Evolutionary conservation across 108 stramenopile species (phyloP).

Genomic region (Pseudonitzschia multistriata): DNA sequence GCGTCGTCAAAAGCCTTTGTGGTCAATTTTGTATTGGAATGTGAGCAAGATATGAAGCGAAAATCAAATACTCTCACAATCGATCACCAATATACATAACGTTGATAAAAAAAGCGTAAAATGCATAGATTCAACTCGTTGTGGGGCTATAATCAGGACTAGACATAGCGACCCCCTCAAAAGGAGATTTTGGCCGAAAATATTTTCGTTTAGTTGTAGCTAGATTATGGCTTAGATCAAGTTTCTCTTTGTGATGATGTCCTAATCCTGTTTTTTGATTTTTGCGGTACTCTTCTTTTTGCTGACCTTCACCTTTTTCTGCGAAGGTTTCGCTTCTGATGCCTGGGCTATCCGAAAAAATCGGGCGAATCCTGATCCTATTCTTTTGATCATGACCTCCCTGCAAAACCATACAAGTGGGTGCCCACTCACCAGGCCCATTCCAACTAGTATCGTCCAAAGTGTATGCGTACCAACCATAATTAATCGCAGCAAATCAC

Average conservation of each 20-base stretch:
- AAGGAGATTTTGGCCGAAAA: too few relatives aligned
- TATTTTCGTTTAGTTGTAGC: too few relatives aligned
- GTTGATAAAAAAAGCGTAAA: too few relatives aligned
- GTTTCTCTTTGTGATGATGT: too few relatives aligned
- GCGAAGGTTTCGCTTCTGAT: background rate
- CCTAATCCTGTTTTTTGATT: background rate
- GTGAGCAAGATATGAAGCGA: too few relatives aligned
- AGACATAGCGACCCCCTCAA: too few relatives aligned
- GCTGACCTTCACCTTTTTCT: background rate
- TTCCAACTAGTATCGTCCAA: conserved; percentile 21
- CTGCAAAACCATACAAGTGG: conserved; percentile 30
- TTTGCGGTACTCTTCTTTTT: background rate
- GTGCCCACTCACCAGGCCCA: conserved; percentile 20
- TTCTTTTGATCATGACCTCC: conserved; percentile 7
- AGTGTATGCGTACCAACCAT: conserved; percentile 18
- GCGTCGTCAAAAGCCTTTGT: background rate
- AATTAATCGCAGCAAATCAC: conserved; percentile 16
- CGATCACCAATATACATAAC: conserved; percentile 5
- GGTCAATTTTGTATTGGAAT: background rate
- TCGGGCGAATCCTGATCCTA: background rate
- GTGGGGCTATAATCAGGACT: too few relatives aligned
- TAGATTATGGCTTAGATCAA: too few relatives aligned
- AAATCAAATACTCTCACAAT: too few relatives aligned
- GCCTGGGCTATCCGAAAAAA: conserved; percentile 12
- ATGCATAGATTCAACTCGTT: too few relatives aligned